Evolutionary conservation across 1,139 yeast species (phyloP), one percentile per base, ranked within the genome.

Genomic region (Yamadazyma triangularis): DNA sequence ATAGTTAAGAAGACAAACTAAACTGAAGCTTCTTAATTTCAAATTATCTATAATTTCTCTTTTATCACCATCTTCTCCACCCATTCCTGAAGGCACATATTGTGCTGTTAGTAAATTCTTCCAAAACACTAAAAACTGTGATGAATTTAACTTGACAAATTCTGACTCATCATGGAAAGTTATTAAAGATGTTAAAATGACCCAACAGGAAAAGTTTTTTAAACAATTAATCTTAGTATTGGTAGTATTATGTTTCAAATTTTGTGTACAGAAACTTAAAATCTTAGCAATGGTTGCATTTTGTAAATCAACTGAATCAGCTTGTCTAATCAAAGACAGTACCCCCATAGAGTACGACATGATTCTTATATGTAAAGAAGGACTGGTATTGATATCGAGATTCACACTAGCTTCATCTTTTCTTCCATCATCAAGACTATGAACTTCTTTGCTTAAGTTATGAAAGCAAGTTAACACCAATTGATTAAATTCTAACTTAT

Each of bases 61-160:
- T 10, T 50, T 48, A 35, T 58, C 58, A 4, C 42, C 47, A n/a
- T 48, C 50, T 12, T 50, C 53, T 11, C 47, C 46, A 28, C 50
- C 46, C 20, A 60, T 43, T 9, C 56, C 51, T 2, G 61, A 45
- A 14, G 67, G 54, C 21, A 63, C 58, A 30, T 56, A 66, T 36
- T 67, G 73, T 2, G 73, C 63, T 2, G 88, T 82, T 32, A 88
- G 60, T n/a, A 87, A 68, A 36, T 79, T 76, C 47, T 85, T 85
- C 95, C 96, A 88, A 40, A 87, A 74, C 5, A 77, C 70, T 28
- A 87, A 61, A 34, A 86, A 69, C 48, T 86, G 95, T 0, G 91
- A 74, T 3, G 87, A 69, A 49, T 86, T 85, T 39, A 84, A 70
- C 41, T 73, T 74, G 24, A 84, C 74, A 44, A 79, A 82, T 37